Evolutionary conservation across 2,329 filamentous ascomycete species (phyloP).

Genomic region (Ambrosiella xylebori): DNA sequence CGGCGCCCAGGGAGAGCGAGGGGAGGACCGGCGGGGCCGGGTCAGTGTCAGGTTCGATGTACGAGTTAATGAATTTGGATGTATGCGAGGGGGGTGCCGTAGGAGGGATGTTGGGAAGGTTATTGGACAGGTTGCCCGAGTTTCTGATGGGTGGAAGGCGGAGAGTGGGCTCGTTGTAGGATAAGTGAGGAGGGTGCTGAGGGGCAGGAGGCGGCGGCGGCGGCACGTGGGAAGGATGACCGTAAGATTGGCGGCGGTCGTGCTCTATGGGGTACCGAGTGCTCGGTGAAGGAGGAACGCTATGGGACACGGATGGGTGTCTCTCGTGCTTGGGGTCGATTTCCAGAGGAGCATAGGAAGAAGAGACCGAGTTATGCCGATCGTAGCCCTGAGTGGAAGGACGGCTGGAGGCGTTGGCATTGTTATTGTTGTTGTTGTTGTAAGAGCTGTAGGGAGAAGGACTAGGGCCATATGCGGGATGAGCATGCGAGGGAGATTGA

Average conservation of each 20-base stretch:
- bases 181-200: not conserved
- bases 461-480: conserved; percentile 14
- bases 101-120: conserved; percentile 6
- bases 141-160: not conserved
- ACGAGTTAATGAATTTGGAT: conserved; percentile 2
- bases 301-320: conserved; percentile 1
- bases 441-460: conserved; percentile 2
- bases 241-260: not conserved
- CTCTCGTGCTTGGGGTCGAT: conserved; percentile 7
- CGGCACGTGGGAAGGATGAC: not conserved
- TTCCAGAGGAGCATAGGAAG: conserved; percentile 1
- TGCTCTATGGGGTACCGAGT: conserved; percentile 4
- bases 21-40: not conserved
- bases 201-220: not conserved
- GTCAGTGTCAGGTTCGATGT: conserved; percentile 1
- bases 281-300: conserved; percentile 4
- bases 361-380: conserved; percentile 6
- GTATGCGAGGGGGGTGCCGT: not conserved
- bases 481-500: conserved; percentile 18
- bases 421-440: conserved; percentile 6
- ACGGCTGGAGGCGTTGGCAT: not conserved
- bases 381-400: conserved; percentile 3
- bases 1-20: not conserved
- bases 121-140: not conserved
- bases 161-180: not conserved